Base-by-base conservation (phyloP, 768 basidiomycete species). In the Naganishia vishniacii region DNA sequence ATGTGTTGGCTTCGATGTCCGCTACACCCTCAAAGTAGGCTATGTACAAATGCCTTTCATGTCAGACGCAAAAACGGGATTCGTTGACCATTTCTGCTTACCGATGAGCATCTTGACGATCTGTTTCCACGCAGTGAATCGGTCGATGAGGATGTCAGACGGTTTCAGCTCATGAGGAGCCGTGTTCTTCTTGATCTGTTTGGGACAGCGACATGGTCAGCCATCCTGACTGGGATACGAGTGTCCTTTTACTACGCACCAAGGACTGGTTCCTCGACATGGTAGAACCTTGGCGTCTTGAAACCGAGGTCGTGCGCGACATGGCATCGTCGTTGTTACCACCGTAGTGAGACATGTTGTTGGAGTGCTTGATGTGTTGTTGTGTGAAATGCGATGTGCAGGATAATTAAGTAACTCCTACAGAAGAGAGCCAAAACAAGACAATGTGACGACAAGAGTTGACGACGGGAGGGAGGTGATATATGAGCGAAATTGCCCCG, bases 91-190 rank as follows among this genome's bases (percentile, higher is more conserved):
- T 23, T 20, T 4, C 4, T 18, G 71, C 74, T 68, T 53, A 78
- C 77, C 71, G 59, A 90, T 88, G 59, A 97, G 85, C 80, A 95
- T 92, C 79, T 93, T 94, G 51, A 94, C 90, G 71, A 97, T 94
- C 58, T 85, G 87, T 80, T 95, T 97, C 93, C 93, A 97, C 0
- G 77, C 78, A 4, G 74, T 77, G 72, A 77, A 77, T 46, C 81
- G 86, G 77, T 97, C 94, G 69, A 98, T 95, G 76, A 99, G 88
- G 72, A 99, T 84, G 78, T 99, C 94, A 11, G 89, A 90, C 0
- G 93, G 93, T 56, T 86, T 84, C 48, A 97, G 83, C 79, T 94
- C 92, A 69, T 91, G 86, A 0, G 89, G 85, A 3, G 89, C 86
- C 65, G 90, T 87, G 77, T 89, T 93, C 81, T 91, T 93, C 83